Evolutionary conservation across 1,284 basidiomycete genomes (phyloP), one percentile per base, ranked within the genome.

Genomic region (Sporisorium iseilematis-ciliati): DNA sequence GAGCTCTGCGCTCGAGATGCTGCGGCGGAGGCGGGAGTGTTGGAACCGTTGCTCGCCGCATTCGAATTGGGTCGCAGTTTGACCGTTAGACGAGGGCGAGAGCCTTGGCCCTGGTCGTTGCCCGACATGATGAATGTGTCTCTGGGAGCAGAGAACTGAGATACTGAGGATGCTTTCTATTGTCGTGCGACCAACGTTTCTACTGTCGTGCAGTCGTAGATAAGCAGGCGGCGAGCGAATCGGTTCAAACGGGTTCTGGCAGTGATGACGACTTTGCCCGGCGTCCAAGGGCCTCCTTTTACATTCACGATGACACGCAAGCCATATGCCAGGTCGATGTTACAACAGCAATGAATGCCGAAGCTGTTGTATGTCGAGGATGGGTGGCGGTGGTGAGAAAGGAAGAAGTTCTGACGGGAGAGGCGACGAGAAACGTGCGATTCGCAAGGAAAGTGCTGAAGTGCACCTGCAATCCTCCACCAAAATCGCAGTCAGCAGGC

Each of bases 71-170:
- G 74, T 29, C 69, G 57, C 56, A 76, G 45, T 51, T 63, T 76
- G 50, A 76, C 69, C 8, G 74, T 76, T 29, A 76, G 38, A 14
- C 67, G 68, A 12, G 74, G 74, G 5, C 74, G 65, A 45, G 60
- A 58, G 56, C 60, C 56, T 40, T 54, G 35, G 7, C 57, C 57
- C 14, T 57, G 58, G 29, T 57, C 66, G 33, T 63, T 68, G 46
- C 49, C 49, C 29, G 60, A 58, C 66, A 68, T 63, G 18, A 1
- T 21, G 25, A 14, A 3, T 38, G 3, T n/a, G 35, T 38, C 46
- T 50, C 49, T 35, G 7, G 20, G 6, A n/a, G 35, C 49, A 25
- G 1, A 49, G n/a, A n/a, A n/a, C n/a, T n/a, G n/a, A 35, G 7
- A 31, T 33, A 20, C 18, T 18, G 46, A 20, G 31, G 11, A 11